Evolutionary conservation across 176 grass and related monocot genomes (phyloP), one percentile per base, ranked within the genome.

Genomic region (Cymbopogon citratus): DNA sequence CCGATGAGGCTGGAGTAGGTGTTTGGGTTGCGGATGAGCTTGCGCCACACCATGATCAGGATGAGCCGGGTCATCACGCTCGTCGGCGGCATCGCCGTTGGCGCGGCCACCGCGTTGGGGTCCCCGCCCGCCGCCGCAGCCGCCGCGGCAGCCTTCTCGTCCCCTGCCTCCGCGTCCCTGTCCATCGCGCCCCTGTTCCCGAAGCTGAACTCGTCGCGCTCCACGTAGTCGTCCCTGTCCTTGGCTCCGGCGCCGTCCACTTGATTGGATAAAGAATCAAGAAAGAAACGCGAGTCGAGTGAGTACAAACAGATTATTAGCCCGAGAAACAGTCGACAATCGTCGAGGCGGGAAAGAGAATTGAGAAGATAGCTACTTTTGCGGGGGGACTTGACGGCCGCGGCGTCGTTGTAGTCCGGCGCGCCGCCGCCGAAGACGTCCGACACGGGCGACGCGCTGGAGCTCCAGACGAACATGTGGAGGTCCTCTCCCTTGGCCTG

Each of bases 391-490:
- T 93, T 99, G 43, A 46, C 83, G 1, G 85, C 91, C 3, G 85
- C 62, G 36, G 89, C 85, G 44, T 95, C 92, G 61, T 76, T 80
- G 78, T 96, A 99, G 54, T 99, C 93, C 12, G 91, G 97, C 5
- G 92, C 90, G 83, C 86, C 90, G 65, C 79, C 87, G 61, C 89
- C 93, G 85, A 99, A 99, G 18, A 99, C 93, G 76, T 99, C 96
- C 2, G 93, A 99, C 21, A 99, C 96, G 1, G 96, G 96, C 10
- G 96, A 99, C 26, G 93, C 92, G 84, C 96, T 99, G 27, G 96
- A 99, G 85, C 96, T 99, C 96, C 96, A 99, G 9, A 99, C 93
- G 76, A 99, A 99, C 96, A 99, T 99, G 89, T 95, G 96, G 64
- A 99, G 91, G 82, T 99, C 96, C 87, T 99, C 74, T 69, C 88